A percentile compares a stretch with the other conserved stretches of the same genome.
Evolutionary conservation across 352 stramenopile species (phyloP).

Genomic region (Blastocystis sp.): DNA sequence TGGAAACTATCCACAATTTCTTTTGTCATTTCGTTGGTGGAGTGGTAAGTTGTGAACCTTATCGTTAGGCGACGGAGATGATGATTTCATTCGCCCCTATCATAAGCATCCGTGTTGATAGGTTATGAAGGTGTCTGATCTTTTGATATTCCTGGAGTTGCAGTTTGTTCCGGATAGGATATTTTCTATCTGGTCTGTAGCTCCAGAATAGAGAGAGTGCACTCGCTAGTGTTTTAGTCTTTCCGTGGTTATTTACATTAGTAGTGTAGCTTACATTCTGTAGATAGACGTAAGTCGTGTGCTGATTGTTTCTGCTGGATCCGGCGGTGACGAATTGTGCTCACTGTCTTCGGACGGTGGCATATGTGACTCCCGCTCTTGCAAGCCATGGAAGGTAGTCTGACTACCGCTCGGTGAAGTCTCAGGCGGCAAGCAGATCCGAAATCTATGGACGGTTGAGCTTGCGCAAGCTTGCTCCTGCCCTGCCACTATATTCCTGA

Average conservation of each 20-base stretch:
- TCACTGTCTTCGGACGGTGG: not conserved
- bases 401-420: slow-evolving; percentile 58
- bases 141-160: not conserved
- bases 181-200: not conserved
- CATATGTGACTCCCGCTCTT: slow-evolving; percentile 58
- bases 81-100: slow-evolving; percentile 24
- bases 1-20: not conserved
- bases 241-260: not conserved
- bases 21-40: not conserved
- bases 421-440: slow-evolving; percentile 60
- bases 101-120: slow-evolving; percentile 8
- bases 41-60: not conserved
- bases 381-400: slow-evolving; percentile 60
- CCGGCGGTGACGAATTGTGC: not conserved
- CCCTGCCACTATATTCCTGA: slow-evolving; percentile 62
- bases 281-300: not conserved
- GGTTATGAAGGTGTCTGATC: not conserved
- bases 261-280: slow-evolving; percentile 12
- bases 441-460: slow-evolving; percentile 62
- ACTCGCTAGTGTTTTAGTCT: slow-evolving; percentile 30
- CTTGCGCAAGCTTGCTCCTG: slow-evolving; percentile 55
- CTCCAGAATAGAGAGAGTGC: not conserved
- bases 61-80: not conserved
- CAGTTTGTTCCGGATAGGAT: not conserved
- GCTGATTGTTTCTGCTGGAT: not conserved